Evolutionary conservation across 1,284 basidiomycete genomes (phyloP).

Genomic region (Ganoderma meredithae): DNA sequence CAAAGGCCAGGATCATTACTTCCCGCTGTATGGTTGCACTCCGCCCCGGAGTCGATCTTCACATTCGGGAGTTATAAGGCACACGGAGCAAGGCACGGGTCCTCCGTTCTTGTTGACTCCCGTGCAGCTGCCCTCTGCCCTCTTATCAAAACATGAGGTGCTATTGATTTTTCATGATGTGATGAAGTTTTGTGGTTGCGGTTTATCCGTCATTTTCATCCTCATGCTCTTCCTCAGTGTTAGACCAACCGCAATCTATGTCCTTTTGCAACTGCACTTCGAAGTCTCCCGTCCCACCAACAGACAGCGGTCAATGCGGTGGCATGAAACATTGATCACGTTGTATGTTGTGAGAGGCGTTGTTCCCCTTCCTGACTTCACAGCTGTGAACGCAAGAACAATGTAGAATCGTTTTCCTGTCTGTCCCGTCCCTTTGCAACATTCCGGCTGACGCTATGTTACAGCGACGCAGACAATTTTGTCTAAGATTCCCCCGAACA

Average conservation of each 20-base stretch:
- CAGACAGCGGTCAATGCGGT: no score
- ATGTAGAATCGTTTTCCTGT: no score
- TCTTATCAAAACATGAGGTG: no score
- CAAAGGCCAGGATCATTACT: background rate
- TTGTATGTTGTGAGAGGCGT: no score
- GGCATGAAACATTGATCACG: no score
- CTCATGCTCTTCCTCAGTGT: background rate
- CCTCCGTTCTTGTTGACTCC: background rate
- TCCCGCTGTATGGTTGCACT: background rate
- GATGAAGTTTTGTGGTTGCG: background rate
- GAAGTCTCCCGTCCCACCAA: no score
- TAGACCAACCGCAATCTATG: background rate
- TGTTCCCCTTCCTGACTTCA: no score
- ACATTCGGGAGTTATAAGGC: background rate
- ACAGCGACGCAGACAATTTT: slow-evolving; percentile 91
- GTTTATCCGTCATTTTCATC: no score
- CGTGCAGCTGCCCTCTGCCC: background rate
- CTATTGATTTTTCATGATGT: no score
- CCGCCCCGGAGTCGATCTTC: background rate
- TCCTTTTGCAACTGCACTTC: no score
- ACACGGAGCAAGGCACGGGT: background rate
- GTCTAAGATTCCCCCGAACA: slow-evolving; percentile 93
- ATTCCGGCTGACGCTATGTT: slow-evolving; percentile 9
- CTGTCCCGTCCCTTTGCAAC: background rate
- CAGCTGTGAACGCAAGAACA: no score